These are phyloP conservation scores for Ustulina deusta DNA, from an alignment of 2,329 filamentous ascomycete species.

Conservation along the genomic window DNA sequence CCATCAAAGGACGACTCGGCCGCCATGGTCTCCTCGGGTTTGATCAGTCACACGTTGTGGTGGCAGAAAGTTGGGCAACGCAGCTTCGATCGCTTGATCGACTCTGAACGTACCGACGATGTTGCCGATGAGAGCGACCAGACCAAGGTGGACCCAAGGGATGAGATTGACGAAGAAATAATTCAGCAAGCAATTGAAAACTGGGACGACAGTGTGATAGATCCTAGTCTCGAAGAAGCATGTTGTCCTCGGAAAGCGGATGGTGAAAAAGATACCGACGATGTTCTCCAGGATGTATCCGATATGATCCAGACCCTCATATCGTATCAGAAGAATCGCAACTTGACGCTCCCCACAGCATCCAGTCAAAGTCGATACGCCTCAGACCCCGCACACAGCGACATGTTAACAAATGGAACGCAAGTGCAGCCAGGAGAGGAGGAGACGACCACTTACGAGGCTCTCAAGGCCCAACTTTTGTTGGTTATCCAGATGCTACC, in stretches of 20 bases:
- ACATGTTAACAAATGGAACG: slow-evolving; percentile 75
- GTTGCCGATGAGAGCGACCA: slow-evolving; percentile 52
- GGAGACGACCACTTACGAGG: slow-evolving; percentile 73
- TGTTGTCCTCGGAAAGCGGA: slow-evolving; percentile 63
- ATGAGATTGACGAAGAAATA: slow-evolving; percentile 63
- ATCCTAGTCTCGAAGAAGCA: slow-evolving; percentile 67
- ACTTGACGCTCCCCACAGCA: slow-evolving; percentile 71
- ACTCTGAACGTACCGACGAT: slow-evolving; percentile 58
- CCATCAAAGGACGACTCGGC: slow-evolving; percentile 79
- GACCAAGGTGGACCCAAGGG: slow-evolving; percentile 44
- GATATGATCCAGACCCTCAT: slow-evolving; percentile 81
- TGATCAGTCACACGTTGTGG: slow-evolving; percentile 75
- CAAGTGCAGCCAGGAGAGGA: slow-evolving; percentile 75
- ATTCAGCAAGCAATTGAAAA: slow-evolving; percentile 67
- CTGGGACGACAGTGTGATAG: slow-evolving; percentile 69
- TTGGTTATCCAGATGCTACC: slow-evolving; percentile 81
- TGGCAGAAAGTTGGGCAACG: slow-evolving; percentile 79
- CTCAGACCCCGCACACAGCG: slow-evolving; percentile 72
- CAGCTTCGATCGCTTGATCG: slow-evolving; percentile 73
- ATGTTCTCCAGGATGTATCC: slow-evolving; percentile 78
- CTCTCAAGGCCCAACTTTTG: slow-evolving; percentile 79
- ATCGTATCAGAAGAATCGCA: slow-evolving; percentile 83
- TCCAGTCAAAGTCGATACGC: slow-evolving; percentile 70
- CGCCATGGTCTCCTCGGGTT: slow-evolving; percentile 75
- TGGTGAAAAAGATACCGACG: slow-evolving; percentile 72